A percentile compares a stretch with the other conserved stretches of the same genome.
These are phyloP conservation scores for Fennellomyces sp. DNA, from an alignment of 371 early-diverging fungal species.

Conservation along the genomic window DNA sequence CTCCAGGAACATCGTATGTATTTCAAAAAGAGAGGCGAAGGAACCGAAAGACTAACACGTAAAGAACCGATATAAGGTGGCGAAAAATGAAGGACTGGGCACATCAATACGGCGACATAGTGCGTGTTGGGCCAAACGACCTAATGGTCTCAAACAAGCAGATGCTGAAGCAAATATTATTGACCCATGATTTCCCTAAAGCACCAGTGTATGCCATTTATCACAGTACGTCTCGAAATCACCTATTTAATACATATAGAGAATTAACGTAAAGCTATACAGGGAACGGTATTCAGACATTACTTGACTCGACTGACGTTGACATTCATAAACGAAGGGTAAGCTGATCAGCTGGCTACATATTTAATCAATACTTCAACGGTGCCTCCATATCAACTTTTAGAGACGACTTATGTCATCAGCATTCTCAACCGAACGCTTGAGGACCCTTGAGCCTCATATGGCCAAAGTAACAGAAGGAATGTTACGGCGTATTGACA, in stretches of 20 bases:
- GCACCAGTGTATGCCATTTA: conserved; percentile 7
- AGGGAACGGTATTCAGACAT: too few relatives aligned
- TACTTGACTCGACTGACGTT: too few relatives aligned
- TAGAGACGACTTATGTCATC: conserved; percentile 47
- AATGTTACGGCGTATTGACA: conserved; percentile 22
- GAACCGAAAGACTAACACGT: too few relatives aligned
- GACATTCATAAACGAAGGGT: conserved; percentile 42
- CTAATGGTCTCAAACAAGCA: conserved; percentile 24
- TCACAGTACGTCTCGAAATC: too few relatives aligned
- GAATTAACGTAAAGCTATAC: too few relatives aligned
- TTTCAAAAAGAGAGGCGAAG: too few relatives aligned
- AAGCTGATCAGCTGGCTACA: too few relatives aligned
- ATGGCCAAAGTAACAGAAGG: conserved; percentile 21
- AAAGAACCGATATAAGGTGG: neutral
- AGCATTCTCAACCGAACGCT: conserved; percentile 46
- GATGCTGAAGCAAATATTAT: conserved; percentile 27
- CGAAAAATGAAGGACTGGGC: conserved; percentile 12
- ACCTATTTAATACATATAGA: too few relatives aligned
- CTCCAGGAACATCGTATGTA: conserved; percentile 24
- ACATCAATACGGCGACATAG: conserved; percentile 25
- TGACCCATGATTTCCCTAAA: conserved; percentile 16
- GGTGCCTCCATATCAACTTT: neutral
- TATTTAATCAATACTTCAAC: too few relatives aligned
- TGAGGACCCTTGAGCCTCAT: conserved; percentile 38
- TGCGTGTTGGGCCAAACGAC: conserved; percentile 12